phyloP scores from a whole-genome alignment of 208 protist species.

The Acanthamoeba triangularis region DNA sequence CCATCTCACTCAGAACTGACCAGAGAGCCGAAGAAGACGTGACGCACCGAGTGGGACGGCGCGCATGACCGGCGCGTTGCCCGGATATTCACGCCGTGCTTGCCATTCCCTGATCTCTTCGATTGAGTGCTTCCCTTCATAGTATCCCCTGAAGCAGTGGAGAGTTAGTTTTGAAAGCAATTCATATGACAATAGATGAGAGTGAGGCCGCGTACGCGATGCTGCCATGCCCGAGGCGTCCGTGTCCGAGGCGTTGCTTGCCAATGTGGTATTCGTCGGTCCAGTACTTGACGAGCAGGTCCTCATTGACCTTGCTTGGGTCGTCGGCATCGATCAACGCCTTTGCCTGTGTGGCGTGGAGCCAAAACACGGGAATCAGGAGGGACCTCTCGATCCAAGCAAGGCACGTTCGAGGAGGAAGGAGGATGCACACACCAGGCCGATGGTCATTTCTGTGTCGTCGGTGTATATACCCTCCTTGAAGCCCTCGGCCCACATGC shows the following conservation, averaged over 20 bases:
- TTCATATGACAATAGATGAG: no score
- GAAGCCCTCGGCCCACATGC: conserved; percentile 38
- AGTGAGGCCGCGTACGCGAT: conserved; percentile 26
- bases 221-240: conserved; percentile 19
- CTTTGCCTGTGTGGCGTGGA: not conserved
- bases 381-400: no score
- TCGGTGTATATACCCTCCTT: conserved; percentile 1
- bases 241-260: not conserved
- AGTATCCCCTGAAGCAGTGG: conserved; percentile 15
- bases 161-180: no score
- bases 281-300: conserved; percentile 28
- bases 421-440: not conserved
- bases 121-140: not conserved
- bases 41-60: conserved; percentile 38
- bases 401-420: no score
- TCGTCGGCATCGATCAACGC: not conserved
- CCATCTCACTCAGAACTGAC: not conserved
- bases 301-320: not conserved
- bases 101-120: not conserved
- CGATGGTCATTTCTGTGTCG: conserved; percentile 60
- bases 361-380: no score
- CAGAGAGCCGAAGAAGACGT: no score
- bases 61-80: conserved; percentile 50
- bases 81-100: not conserved
- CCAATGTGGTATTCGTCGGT: not conserved